Percentiles rank a stretch among this genome's conserved stretches.
These are phyloP conservation scores for Picea sitchensis DNA, from an alignment of 75 land plant genomes.

Conservation along the genomic window DNA sequence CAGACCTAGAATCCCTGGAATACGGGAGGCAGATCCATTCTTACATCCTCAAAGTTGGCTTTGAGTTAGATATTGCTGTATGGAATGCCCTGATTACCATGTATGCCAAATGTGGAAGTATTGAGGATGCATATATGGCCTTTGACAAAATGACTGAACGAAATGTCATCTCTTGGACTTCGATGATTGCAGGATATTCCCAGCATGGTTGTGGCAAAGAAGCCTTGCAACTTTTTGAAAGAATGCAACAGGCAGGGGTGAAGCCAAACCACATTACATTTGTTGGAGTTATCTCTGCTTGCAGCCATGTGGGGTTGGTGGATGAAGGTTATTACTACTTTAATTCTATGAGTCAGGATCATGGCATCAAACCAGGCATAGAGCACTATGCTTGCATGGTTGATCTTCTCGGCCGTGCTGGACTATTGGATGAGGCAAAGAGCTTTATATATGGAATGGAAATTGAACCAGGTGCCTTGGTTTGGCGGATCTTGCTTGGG, in stretches of 20 bases:
- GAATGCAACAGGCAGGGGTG: constrained; percentile 5
- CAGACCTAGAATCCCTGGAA: constrained; percentile 11
- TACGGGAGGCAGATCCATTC: constrained; percentile 20
- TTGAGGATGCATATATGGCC: constrained; percentile 10
- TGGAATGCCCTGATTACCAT: constrained; percentile 16
- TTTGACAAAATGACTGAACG: constrained; percentile 5
- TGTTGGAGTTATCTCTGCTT: constrained; percentile 11
- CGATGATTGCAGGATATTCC: constrained; percentile 13
- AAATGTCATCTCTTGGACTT: constrained; percentile 22
- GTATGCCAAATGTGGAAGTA: constrained; percentile 16
- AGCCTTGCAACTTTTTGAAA: constrained; percentile 17
- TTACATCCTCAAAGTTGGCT: constrained; percentile 13
- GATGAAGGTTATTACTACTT: constrained; percentile 8
- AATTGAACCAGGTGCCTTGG: background rate
- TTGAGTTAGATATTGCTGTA: constrained; percentile 15
- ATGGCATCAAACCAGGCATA: constrained; percentile 2
- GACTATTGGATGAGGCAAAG: constrained; percentile 18
- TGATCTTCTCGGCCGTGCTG: constrained; percentile 25
- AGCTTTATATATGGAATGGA: constrained; percentile 15
- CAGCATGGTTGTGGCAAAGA: constrained; percentile 1
- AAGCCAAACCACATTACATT: constrained; percentile 13
- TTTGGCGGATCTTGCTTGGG: constrained; percentile 12
- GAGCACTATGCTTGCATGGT: constrained; percentile 22
- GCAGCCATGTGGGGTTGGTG: constrained; percentile 19
- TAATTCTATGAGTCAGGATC: constrained; percentile 9